phyloP scores from a whole-genome alignment of 2,329 filamentous ascomycete species.

The Dothidotthia symphoricarpi region DNA sequence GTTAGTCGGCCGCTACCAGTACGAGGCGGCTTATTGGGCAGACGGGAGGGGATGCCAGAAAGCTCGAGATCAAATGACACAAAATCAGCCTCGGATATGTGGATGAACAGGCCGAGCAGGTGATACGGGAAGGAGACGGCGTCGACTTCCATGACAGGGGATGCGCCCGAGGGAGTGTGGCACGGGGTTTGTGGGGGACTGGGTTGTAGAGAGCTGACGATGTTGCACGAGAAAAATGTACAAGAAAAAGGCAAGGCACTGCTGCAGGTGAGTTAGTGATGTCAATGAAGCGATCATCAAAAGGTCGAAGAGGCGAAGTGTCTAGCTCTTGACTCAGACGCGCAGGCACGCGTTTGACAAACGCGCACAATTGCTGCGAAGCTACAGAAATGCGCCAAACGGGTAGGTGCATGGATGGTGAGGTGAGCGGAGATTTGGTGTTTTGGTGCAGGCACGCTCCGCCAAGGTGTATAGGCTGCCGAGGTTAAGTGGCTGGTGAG shows the following conservation, averaged over 20 bases:
- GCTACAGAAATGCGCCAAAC: constrained; percentile 1
- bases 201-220: background rate
- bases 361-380: too few relatives aligned
- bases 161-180: background rate
- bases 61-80: constrained; percentile 66
- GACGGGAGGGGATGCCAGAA: constrained; percentile 57
- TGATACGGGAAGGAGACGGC: constrained; percentile 49
- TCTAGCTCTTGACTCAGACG: constrained; percentile 1
- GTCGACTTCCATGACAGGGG: constrained; percentile 56
- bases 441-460: background rate
- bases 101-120: constrained; percentile 56
- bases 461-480: constrained; percentile 18
- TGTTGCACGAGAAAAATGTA: too few relatives aligned
- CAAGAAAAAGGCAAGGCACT: too few relatives aligned
- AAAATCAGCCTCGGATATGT: constrained; percentile 60
- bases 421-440: constrained; percentile 6
- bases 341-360: constrained; percentile 10
- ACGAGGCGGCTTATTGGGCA: constrained; percentile 38
- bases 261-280: too few relatives aligned
- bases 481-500: constrained; percentile 17
- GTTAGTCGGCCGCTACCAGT: constrained; percentile 44
- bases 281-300: too few relatives aligned
- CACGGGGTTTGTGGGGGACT: too few relatives aligned
- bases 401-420: background rate
- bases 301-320: too few relatives aligned